These are phyloP conservation scores for Fusarium circinatum DNA, from an alignment of 2,329 filamentous ascomycete species.

Conservation along the genomic window DNA sequence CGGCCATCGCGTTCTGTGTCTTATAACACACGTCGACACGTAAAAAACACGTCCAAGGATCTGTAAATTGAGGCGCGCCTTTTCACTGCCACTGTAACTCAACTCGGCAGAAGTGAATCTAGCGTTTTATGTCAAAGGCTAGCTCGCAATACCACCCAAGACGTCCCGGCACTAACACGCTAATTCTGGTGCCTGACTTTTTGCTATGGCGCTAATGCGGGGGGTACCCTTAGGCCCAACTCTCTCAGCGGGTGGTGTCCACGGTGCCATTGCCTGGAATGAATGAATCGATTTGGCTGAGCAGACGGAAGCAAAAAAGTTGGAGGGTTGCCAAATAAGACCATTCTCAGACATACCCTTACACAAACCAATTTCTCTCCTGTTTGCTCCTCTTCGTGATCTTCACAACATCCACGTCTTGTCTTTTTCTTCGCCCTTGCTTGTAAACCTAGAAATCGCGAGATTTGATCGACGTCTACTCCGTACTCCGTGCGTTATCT, in stretches of 20 bases:
- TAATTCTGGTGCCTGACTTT: constrained; percentile 35
- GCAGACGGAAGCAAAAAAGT: constrained; percentile 14
- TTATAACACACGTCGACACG: neutral
- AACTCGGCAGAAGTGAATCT: neutral
- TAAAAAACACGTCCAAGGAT: constrained; percentile 6
- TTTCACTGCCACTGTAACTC: neutral
- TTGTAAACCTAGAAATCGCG: neutral
- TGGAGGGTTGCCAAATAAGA: constrained; percentile 3
- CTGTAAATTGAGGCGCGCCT: constrained; percentile 6
- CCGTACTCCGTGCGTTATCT: neutral
- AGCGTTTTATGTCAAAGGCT: neutral
- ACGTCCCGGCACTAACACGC: constrained; percentile 29
- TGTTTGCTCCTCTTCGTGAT: neutral
- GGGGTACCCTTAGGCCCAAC: constrained; percentile 12
- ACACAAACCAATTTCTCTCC: neutral
- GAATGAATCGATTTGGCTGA: constrained; percentile 28
- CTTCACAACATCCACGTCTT: neutral
- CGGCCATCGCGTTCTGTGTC: neutral
- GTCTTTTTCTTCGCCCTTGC: neutral
- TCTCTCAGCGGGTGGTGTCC: neutral
- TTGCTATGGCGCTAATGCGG: constrained; percentile 39
- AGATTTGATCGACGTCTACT: constrained; percentile 8
- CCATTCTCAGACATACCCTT: constrained; percentile 11
- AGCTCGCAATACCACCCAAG: neutral
- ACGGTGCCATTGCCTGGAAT: constrained; percentile 25